These are phyloP conservation scores for Trichoderma citrinoviride DNA, from an alignment of 2,329 filamentous ascomycete species.

Conservation along the genomic window DNA sequence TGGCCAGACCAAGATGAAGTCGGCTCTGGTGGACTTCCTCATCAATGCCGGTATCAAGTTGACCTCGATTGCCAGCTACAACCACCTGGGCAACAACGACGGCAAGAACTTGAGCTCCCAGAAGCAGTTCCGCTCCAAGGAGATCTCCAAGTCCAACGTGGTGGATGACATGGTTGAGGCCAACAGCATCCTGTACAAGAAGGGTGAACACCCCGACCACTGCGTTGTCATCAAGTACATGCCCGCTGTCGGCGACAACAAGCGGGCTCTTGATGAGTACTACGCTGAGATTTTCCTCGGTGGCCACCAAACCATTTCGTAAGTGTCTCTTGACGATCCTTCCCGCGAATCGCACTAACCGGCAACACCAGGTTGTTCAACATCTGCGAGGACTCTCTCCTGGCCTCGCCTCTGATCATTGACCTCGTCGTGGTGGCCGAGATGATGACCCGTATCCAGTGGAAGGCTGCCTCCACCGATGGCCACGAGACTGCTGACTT, in stretches of 20 bases:
- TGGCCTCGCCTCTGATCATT: slow-evolving; percentile 95
- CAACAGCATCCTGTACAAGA: slow-evolving; percentile 84
- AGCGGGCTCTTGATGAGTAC: slow-evolving; percentile 98
- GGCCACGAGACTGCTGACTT: slow-evolving; percentile 62
- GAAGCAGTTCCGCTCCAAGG: slow-evolving; percentile 98
- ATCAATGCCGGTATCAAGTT: slow-evolving; percentile 99
- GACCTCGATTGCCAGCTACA: slow-evolving; percentile 97
- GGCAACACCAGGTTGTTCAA: slow-evolving; percentile 80
- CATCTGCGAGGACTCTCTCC: slow-evolving; percentile 95
- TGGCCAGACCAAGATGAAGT: slow-evolving; percentile 99
- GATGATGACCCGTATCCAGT: slow-evolving; percentile 98
- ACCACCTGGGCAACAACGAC: slow-evolving; percentile 99
- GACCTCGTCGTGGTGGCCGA: slow-evolving; percentile 90
- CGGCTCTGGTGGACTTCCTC: slow-evolving; percentile 94
- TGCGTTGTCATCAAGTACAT: slow-evolving; percentile 99
- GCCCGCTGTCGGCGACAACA: slow-evolving; percentile 98
- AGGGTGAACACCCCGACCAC: slow-evolving; percentile 94
- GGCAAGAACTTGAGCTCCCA: slow-evolving; percentile 98
- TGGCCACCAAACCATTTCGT: slow-evolving; percentile 94
- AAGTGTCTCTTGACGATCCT: slow-evolving; percentile 35
- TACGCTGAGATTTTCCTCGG: slow-evolving; percentile 99
- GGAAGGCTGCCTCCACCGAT: slow-evolving; percentile 63
- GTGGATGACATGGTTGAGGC: slow-evolving; percentile 99
- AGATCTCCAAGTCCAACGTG: slow-evolving; percentile 99
- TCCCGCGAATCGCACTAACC: slow-evolving; percentile 23